Evolutionary conservation across 306 rosid genomes (phyloP).

Genomic region (Trifolium fragiferum): DNA sequence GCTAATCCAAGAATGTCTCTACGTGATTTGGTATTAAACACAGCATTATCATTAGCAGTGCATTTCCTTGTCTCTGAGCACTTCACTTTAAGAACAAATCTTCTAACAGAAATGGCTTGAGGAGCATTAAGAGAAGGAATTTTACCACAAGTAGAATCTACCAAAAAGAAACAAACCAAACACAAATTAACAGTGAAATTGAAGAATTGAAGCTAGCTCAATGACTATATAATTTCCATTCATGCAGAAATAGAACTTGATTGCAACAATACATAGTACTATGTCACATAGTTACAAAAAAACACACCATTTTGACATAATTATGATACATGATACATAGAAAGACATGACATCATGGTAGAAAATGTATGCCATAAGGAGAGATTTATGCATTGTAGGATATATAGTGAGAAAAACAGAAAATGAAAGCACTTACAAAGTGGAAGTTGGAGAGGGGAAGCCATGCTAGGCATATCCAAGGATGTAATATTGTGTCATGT

Average conservation of each 20-base stretch:
- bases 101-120: conserved; percentile 48
- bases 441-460: conserved; percentile 63
- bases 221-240: too few relatives aligned
- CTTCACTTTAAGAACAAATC: conserved; percentile 40
- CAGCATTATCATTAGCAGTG: conserved; percentile 23
- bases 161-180: conserved; percentile 12
- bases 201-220: background rate
- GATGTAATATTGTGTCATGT: conserved; percentile 27
- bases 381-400: background rate
- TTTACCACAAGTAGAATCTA: conserved; percentile 55
- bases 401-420: background rate
- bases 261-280: too few relatives aligned
- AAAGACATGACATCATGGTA: too few relatives aligned
- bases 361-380: too few relatives aligned
- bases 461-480: conserved; percentile 50
- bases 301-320: too few relatives aligned
- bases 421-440: conserved; percentile 52
- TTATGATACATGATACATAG: too few relatives aligned
- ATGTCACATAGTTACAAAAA: too few relatives aligned
- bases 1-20: conserved; percentile 70
- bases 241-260: too few relatives aligned
- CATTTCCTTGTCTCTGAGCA: conserved; percentile 46
- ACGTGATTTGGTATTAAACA: conserved; percentile 51
- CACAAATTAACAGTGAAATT: background rate
- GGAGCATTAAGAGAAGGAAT: conserved; percentile 39